A percentile compares a stretch with the other conserved stretches of the same genome.
Conservation (phyloP, 2,329 filamentous ascomycete genomes). For the Aureobasidium sp. region DNA sequence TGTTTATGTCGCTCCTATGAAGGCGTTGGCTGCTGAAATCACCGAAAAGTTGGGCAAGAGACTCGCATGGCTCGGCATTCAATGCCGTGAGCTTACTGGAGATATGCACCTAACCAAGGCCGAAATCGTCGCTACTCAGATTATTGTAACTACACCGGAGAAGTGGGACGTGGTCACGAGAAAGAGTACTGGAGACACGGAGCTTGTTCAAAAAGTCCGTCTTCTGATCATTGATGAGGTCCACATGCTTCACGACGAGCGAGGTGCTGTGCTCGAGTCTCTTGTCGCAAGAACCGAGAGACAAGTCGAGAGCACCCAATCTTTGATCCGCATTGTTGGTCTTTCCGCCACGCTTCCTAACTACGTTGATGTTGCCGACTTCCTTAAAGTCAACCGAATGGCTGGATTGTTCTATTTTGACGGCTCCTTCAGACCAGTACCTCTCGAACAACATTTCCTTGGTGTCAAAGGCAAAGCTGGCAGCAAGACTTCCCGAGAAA, state of each 20-base stretch:
- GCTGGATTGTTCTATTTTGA: slow-evolving; percentile 97
- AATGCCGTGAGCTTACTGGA: slow-evolving; percentile 88
- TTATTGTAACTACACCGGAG: slow-evolving; percentile 96
- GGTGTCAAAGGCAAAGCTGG: slow-evolving; percentile 89
- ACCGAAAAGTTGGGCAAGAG: slow-evolving; percentile 90
- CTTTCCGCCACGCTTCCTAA: slow-evolving; percentile 94
- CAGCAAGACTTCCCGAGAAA: slow-evolving; percentile 74
- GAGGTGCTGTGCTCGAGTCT: slow-evolving; percentile 91
- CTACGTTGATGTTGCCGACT: slow-evolving; percentile 93
- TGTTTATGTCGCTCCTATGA: slow-evolving; percentile 98
- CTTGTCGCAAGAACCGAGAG: slow-evolving; percentile 90
- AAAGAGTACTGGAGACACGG: slow-evolving; percentile 94
- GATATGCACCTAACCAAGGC: slow-evolving; percentile 98
- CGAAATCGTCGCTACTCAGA: slow-evolving; percentile 91
- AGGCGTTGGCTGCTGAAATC: slow-evolving; percentile 91
- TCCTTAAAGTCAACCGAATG: slow-evolving; percentile 89
- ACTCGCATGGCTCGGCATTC: slow-evolving; percentile 86
- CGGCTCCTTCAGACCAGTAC: slow-evolving; percentile 88
- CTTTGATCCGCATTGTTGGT: slow-evolving; percentile 90
- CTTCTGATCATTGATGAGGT: slow-evolving; percentile 97
- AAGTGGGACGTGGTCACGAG: slow-evolving; percentile 99
- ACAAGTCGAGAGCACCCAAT: slow-evolving; percentile 97
- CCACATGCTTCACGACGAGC: slow-evolving; percentile 97
- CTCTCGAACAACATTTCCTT: slow-evolving; percentile 93
- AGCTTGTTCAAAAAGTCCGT: slow-evolving; percentile 93